These are phyloP conservation scores for Fagopyrum tataricum DNA, from an alignment of 148 eudicot species.

Conservation along the genomic window DNA sequence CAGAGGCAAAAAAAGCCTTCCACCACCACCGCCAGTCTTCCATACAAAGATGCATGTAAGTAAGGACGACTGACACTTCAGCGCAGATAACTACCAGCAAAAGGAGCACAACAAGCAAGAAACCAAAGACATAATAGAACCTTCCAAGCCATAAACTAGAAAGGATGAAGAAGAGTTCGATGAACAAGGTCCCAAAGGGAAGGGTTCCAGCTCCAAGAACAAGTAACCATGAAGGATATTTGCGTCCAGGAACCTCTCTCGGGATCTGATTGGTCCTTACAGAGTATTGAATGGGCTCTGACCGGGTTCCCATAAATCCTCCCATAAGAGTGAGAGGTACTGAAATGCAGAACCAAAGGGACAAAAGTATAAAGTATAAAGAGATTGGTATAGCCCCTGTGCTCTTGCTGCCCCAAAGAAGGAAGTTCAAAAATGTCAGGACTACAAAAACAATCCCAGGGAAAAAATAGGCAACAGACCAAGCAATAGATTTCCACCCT, in stretches of 20 bases:
- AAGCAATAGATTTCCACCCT: slow-evolving; percentile 12
- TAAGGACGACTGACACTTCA: slow-evolving; percentile 13
- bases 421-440: slow-evolving; percentile 12
- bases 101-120: slow-evolving; percentile 7
- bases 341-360: slow-evolving; percentile 8
- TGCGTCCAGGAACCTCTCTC: background rate
- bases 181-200: slow-evolving; percentile 11
- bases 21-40: slow-evolving; percentile 13
- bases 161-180: slow-evolving; percentile 13
- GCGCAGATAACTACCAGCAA: slow-evolving; percentile 12
- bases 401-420: slow-evolving; percentile 14
- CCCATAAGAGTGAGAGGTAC: slow-evolving; percentile 10
- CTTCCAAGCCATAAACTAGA: slow-evolving; percentile 14
- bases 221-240: slow-evolving; percentile 10
- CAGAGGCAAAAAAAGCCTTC: slow-evolving; percentile 11
- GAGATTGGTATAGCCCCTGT: slow-evolving; percentile 13
- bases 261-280: slow-evolving; percentile 9
- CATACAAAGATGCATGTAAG: slow-evolving; percentile 12
- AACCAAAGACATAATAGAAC: slow-evolving; percentile 14
- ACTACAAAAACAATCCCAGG: slow-evolving; percentile 12
- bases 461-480: slow-evolving; percentile 10
- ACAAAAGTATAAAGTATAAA: slow-evolving; percentile 6
- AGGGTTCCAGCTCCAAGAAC: slow-evolving; percentile 9
- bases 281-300: slow-evolving; percentile 3
- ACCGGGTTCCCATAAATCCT: slow-evolving; percentile 1